These are phyloP conservation scores for Aspergillus carlsbadensis DNA, from an alignment of 495 filamentous ascomycete genomes.

Conservation along the genomic window DNA sequence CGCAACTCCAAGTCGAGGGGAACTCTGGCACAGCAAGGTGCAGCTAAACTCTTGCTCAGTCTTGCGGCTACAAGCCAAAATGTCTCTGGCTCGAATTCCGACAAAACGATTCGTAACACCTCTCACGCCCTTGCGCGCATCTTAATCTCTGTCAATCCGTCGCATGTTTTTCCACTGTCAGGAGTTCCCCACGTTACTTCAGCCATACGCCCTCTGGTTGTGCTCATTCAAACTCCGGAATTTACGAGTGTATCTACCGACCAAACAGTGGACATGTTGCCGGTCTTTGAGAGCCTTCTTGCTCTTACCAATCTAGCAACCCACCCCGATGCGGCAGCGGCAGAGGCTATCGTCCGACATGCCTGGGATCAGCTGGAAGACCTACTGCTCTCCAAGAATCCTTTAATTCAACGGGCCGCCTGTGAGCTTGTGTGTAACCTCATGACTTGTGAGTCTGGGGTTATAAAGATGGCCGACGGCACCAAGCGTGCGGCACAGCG, in stretches of 20 bases:
- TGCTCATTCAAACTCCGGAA: constrained; percentile 60
- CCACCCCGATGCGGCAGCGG: constrained; percentile 63
- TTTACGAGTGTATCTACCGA: constrained; percentile 41
- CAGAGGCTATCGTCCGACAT: constrained; percentile 67
- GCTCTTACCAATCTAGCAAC: constrained; percentile 94
- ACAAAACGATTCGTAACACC: constrained; percentile 56
- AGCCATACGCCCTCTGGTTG: constrained; percentile 74
- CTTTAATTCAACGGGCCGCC: constrained; percentile 75
- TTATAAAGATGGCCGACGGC: constrained; percentile 73
- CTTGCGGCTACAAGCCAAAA: constrained; percentile 59
- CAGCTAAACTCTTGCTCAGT: constrained; percentile 76
- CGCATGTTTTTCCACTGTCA: constrained; percentile 77
- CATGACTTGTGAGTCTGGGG: constrained; percentile 70
- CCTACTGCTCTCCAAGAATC: constrained; percentile 72
- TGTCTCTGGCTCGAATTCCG: constrained; percentile 30
- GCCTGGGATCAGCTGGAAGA: constrained; percentile 77
- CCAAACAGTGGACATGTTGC: constrained; percentile 76
- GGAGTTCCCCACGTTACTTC: constrained; percentile 69
- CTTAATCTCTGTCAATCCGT: constrained; percentile 83
- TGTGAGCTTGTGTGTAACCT: constrained; percentile 92
- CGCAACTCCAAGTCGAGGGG: constrained; percentile 69
- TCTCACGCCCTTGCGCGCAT: constrained; percentile 91
- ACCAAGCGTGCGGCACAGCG: constrained; percentile 64
- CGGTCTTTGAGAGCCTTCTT: constrained; percentile 84
- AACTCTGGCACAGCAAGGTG: constrained; percentile 84